Percentiles rank a stretch among this genome's conserved stretches.
Evolutionary conservation across 148 eudicot genomes (phyloP).

Genomic region (Heliosperma pusillum): DNA sequence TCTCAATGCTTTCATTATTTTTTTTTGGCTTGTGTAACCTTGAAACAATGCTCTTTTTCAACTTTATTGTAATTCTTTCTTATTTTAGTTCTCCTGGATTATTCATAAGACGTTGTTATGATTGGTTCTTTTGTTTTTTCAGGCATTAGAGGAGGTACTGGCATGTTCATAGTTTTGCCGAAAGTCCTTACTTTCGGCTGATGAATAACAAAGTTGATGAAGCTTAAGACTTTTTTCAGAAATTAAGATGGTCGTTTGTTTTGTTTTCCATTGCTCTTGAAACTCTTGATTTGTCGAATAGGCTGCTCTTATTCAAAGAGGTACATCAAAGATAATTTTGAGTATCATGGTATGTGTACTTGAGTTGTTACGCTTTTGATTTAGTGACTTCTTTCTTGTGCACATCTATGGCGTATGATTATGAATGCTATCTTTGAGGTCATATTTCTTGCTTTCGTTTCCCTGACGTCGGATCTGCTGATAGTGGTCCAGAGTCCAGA

Average conservation of each 20-base stretch:
- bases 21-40: too few species aligned
- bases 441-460: too few species aligned
- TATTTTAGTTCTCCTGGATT: neutral
- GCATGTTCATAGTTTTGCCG: neutral
- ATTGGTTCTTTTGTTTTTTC: constrained; percentile 19
- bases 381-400: too few species aligned
- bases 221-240: constrained; percentile 22
- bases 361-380: too few species aligned
- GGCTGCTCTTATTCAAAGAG: neutral
- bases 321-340: constrained; percentile 1
- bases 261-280: constrained; percentile 9
- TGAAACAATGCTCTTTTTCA: too few species aligned
- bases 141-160: constrained; percentile 29
- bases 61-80: neutral
- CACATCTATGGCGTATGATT: too few species aligned
- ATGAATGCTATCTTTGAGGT: too few species aligned
- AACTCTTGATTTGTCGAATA: constrained; percentile 1
- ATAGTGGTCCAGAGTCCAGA: too few species aligned
- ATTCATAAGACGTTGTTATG: neutral
- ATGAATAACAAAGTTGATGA: constrained; percentile 29
- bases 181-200: constrained; percentile 16
- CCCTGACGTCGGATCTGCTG: too few species aligned
- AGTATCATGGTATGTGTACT: neutral
- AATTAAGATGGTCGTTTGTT: constrained; percentile 18
- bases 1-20: too few species aligned